These are phyloP conservation scores for Aspergillus sclerotialis DNA, from an alignment of 2,329 filamentous ascomycete species.

Conservation along the genomic window DNA sequence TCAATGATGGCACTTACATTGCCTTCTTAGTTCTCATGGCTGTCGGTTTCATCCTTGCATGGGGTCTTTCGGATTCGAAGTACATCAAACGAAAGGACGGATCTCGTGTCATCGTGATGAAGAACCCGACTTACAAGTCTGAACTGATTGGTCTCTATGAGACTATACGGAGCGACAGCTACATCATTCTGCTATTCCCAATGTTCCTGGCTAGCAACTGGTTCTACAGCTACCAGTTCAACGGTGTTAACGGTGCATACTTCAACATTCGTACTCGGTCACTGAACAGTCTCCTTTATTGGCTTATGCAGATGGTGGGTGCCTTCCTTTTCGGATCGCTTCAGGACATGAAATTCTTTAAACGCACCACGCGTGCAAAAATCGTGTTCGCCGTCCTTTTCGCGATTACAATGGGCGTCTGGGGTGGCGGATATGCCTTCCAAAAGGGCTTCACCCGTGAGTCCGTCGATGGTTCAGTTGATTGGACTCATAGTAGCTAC, in stretches of 20 bases:
- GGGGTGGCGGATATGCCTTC: conserved; percentile 78
- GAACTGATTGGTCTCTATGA: conserved; percentile 71
- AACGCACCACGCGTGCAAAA: conserved; percentile 63
- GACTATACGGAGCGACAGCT: conserved; percentile 63
- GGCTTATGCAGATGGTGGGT: conserved; percentile 69
- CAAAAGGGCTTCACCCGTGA: conserved; percentile 55
- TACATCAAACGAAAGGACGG: conserved; percentile 70
- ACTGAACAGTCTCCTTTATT: conserved; percentile 77
- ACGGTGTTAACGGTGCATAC: conserved; percentile 61
- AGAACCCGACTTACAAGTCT: conserved; percentile 78
- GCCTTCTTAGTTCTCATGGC: conserved; percentile 82
- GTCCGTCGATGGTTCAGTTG: conserved; percentile 33
- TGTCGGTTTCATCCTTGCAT: conserved; percentile 61
- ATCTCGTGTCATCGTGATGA: conserved; percentile 76
- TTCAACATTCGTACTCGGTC: conserved; percentile 69
- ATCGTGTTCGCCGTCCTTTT: conserved; percentile 56
- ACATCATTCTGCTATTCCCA: conserved; percentile 69
- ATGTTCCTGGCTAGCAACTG: conserved; percentile 76
- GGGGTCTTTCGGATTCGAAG: conserved; percentile 63
- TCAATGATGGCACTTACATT: conserved; percentile 72
- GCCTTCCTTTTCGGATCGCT: conserved; percentile 65
- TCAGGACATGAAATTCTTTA: conserved; percentile 55
- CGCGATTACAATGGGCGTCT: conserved; percentile 65
- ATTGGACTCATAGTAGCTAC: conserved; percentile 64
- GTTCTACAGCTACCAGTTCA: conserved; percentile 77